A percentile compares a stretch with the other conserved stretches of the same genome.
phyloP scores from a whole-genome alignment of 345 rosid species.

The Salix koriyanagi region DNA sequence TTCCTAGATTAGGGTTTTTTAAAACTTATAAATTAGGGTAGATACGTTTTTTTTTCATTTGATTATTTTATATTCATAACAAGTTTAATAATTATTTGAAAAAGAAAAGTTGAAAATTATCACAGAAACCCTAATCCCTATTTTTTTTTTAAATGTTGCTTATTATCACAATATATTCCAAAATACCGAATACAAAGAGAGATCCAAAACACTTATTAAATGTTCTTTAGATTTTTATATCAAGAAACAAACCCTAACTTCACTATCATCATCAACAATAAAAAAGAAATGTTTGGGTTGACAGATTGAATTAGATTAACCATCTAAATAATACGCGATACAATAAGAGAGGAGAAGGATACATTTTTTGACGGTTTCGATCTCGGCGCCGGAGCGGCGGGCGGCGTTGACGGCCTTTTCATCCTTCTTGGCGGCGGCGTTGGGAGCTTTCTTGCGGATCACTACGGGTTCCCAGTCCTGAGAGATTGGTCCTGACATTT shows the following conservation, averaged over 20 bases:
- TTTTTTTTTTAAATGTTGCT: background rate
- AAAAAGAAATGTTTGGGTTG: background rate
- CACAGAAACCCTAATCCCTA: background rate
- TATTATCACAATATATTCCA: background rate
- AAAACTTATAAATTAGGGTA: background rate
- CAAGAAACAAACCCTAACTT: background rate
- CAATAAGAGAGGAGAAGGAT: background rate
- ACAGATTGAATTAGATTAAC: background rate
- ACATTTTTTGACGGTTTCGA: conserved; percentile 28
- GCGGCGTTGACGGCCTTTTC: conserved; percentile 35
- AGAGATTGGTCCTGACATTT: conserved; percentile 26
- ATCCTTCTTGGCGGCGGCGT: conserved; percentile 32
- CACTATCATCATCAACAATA: background rate
- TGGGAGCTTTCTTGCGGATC: conserved; percentile 35
- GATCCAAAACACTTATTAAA: background rate
- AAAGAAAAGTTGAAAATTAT: background rate
- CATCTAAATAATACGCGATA: background rate
- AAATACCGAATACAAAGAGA: background rate
- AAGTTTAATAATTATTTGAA: background rate
- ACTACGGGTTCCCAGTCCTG: conserved; percentile 36
- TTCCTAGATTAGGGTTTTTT: background rate
- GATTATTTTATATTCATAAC: background rate
- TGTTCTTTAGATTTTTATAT: background rate
- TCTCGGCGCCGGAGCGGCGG: conserved; percentile 32
- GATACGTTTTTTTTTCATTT: background rate